These are phyloP conservation scores for Daldinia decipiens DNA, from an alignment of 495 filamentous ascomycete species.

Conservation along the genomic window DNA sequence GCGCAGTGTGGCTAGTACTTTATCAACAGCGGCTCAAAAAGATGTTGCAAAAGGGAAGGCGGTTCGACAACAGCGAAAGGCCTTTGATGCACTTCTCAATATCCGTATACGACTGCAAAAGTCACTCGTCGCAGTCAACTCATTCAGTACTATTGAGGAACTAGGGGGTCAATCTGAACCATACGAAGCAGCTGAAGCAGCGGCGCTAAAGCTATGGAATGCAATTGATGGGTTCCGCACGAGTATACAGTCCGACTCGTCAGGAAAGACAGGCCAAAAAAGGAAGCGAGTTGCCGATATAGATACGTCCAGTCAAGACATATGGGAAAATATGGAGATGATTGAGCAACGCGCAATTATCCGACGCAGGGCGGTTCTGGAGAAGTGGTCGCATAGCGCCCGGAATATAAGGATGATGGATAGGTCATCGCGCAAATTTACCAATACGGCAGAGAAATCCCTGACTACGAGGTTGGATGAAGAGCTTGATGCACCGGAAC, in stretches of 20 bases:
- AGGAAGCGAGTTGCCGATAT: conserved; percentile 65
- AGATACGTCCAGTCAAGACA: conserved; percentile 64
- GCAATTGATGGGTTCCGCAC: conserved; percentile 78
- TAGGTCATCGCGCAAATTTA: conserved; percentile 44
- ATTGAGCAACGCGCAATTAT: conserved; percentile 66
- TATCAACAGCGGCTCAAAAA: conserved; percentile 39
- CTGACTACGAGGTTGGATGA: conserved; percentile 78
- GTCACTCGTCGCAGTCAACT: conserved; percentile 81
- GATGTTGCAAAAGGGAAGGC: conserved; percentile 88
- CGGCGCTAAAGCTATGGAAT: conserved; percentile 89
- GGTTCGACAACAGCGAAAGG: conserved; percentile 81
- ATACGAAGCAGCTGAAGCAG: conserved; percentile 83
- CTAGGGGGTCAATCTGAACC: conserved; percentile 50
- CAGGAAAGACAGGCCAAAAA: conserved; percentile 60
- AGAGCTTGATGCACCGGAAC: conserved; percentile 74
- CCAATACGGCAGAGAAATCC: conserved; percentile 56
- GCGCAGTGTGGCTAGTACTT: conserved; percentile 62
- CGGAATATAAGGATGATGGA: conserved; percentile 50
- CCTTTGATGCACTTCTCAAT: conserved; percentile 88
- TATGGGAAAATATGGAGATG: conserved; percentile 77
- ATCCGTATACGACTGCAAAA: conserved; percentile 92
- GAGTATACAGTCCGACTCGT: conserved; percentile 54
- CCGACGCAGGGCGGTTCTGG: conserved; percentile 65
- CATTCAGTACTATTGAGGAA: conserved; percentile 65
- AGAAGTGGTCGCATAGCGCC: conserved; percentile 76